These are phyloP conservation scores for Euphorbia pulcherrima DNA, from an alignment of 345 rosid species.

Conservation along the genomic window DNA sequence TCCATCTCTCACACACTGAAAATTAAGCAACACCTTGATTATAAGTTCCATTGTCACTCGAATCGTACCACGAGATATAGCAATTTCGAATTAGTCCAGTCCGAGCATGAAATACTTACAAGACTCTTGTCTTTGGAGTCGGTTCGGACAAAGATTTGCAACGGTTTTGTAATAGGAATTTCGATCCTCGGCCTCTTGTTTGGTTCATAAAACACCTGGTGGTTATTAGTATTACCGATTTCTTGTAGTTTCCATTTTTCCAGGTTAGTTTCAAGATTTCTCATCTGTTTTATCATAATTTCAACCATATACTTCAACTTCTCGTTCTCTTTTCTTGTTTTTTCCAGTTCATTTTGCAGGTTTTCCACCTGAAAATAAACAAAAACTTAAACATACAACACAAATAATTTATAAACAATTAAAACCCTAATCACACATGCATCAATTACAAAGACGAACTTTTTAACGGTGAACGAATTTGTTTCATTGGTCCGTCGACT, in stretches of 20 bases:
- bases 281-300: slow-evolving; percentile 30
- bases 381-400: not conserved
- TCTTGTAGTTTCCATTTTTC: slow-evolving; percentile 14
- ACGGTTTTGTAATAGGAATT: slow-evolving; percentile 20
- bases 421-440: not conserved
- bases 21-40: not conserved
- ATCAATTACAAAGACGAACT: too few species aligned
- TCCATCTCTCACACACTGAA: slow-evolving; percentile 53
- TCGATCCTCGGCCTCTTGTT: slow-evolving; percentile 23
- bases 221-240: not conserved
- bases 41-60: too few species aligned
- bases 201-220: not conserved
- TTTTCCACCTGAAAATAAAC: too few species aligned
- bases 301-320: slow-evolving; percentile 33
- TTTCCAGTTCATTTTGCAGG: slow-evolving; percentile 31
- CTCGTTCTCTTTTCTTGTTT: slow-evolving; percentile 38
- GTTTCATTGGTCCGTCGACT: too few species aligned
- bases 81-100: too few species aligned
- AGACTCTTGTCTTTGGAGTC: slow-evolving; percentile 40
- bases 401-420: not conserved
- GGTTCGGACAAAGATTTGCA: slow-evolving; percentile 33
- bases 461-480: too few species aligned
- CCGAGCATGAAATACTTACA: slow-evolving; percentile 19
- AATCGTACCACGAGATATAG: too few species aligned
- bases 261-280: slow-evolving; percentile 24